phyloP scores from a whole-genome alignment of 345 rosid genomes.

The Raphanus raphanistrum region DNA sequence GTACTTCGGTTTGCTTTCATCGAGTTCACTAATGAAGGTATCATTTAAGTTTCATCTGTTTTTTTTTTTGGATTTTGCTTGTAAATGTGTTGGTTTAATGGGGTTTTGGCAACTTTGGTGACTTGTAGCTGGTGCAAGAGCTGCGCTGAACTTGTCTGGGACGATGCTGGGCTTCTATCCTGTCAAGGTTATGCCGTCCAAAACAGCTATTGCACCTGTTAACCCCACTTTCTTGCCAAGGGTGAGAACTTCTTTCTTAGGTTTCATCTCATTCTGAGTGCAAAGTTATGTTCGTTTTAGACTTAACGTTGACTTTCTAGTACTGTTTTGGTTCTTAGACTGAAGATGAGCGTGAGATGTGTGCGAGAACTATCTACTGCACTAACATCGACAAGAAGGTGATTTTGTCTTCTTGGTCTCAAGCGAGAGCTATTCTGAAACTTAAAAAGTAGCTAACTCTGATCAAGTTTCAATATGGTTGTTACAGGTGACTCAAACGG shows the following conservation, averaged over 20 bases:
- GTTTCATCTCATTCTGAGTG: background rate
- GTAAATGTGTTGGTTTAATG: slow-evolving; percentile 4
- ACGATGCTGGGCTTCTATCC: slow-evolving; percentile 94
- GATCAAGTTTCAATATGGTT: background rate
- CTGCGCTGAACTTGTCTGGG: slow-evolving; percentile 76
- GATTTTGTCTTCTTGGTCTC: background rate
- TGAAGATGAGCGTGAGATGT: slow-evolving; percentile 97
- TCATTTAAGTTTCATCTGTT: background rate
- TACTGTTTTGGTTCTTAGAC: slow-evolving; percentile 40
- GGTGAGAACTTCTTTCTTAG: slow-evolving; percentile 39
- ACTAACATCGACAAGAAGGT: slow-evolving; percentile 96
- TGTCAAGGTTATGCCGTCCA: slow-evolving; percentile 88
- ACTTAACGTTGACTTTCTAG: slow-evolving; percentile 11
- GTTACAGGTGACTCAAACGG: slow-evolving; percentile 65
- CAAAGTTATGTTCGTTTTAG: background rate
- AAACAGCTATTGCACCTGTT: slow-evolving; percentile 96
- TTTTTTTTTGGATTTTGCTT: background rate
- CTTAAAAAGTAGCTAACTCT: background rate
- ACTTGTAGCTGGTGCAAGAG: slow-evolving; percentile 67
- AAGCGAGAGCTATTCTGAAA: background rate
- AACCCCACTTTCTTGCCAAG: slow-evolving; percentile 93
- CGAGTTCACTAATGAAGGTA: slow-evolving; percentile 95
- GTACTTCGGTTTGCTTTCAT: slow-evolving; percentile 95
- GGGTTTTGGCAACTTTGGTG: background rate
- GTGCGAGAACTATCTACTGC: slow-evolving; percentile 88